Base-by-base conservation (phyloP, 495 filamentous ascomycete genomes). In the Jackrogersella minutella region DNA sequence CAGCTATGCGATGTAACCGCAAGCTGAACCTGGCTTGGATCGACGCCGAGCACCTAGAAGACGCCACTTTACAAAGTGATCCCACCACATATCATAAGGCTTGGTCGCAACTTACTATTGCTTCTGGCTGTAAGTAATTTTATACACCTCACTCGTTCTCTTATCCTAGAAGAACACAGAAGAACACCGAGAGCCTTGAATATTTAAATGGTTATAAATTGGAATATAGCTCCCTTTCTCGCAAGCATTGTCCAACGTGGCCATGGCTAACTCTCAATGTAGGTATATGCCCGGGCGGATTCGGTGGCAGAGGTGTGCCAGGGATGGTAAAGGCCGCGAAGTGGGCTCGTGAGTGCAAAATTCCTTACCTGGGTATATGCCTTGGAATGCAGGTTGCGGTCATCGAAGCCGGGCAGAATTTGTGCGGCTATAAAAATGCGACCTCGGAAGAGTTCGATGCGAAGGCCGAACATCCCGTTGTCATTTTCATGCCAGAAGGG, bases 361-460 rank as follows among this genome's bases (percentile, higher is more conserved):
- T 82, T 3, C 94, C 94, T 19, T 97, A 90, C 79, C 84, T 98
- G 6, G 94, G 95, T 53, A 90, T 99, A 57, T 99, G 95, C 76
- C 86, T 99, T 13, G 95, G 95, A 34, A 91, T 99, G 88, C 95
- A 99, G 75, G 81, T 97, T 34, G 93, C 95, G 14, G 93, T 97
- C 13, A 90, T 97, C 63, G 94, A 98, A 72, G 91, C 85, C 62
- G 91, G 91, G n/a, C 85, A 90, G 33, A 85, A 93, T 60, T 78
- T 92, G 8, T 88, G 84, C 79, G 85, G 81, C 24, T 78, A 91
- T 39, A 61, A 76, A 5, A 77, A 80, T 47, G 92, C 91, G 2
- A 83, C 80, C 10, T 89, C 85, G 22, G 85, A 84, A 36, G 92
- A 97, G 73, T 83, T 95, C 53, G 74, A 88, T 58, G 78, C 80